These are phyloP conservation scores for Globisporangium radiosum DNA, from an alignment of 352 stramenopile species.

Conservation along the genomic window DNA sequence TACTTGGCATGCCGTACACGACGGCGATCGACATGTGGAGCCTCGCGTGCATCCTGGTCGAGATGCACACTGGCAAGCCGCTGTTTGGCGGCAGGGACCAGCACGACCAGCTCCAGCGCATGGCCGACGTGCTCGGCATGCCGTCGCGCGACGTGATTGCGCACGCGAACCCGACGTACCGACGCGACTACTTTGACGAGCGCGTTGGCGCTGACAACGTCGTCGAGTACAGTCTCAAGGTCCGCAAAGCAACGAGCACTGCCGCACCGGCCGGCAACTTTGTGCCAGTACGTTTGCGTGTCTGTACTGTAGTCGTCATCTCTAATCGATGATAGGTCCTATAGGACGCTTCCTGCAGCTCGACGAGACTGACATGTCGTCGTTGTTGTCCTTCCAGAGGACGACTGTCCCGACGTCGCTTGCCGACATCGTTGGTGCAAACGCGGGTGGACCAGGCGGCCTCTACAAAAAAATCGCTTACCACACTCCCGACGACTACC, in stretches of 20 bases:
- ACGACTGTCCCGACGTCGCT: conserved; percentile 36
- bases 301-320: background rate
- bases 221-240: conserved; percentile 61
- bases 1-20: conserved; percentile 79
- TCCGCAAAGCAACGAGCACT: conserved; percentile 35
- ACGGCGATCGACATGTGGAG: conserved; percentile 88
- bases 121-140: conserved; percentile 94
- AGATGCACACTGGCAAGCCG: conserved; percentile 98
- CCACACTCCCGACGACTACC: conserved; percentile 86
- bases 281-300: conserved; percentile 18
- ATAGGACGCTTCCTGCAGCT: too few relatives aligned
- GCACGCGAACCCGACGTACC: conserved; percentile 68
- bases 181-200: conserved; percentile 92
- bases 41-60: conserved; percentile 86
- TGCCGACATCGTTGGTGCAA: conserved; percentile 47
- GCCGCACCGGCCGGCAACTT: conserved; percentile 16
- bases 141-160: conserved; percentile 90
- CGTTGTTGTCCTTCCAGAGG: conserved; percentile 17
- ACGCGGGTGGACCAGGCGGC: conserved; percentile 32
- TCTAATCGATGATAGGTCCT: background rate
- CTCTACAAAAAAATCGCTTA: conserved; percentile 41
- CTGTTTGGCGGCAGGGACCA: conserved; percentile 96
- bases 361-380: conserved; percentile 1
- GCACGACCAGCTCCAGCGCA: conserved; percentile 96
- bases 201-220: conserved; percentile 43